phyloP scores from a whole-genome alignment of 257 asterid species.

The Solanum ahanhuiri region DNA sequence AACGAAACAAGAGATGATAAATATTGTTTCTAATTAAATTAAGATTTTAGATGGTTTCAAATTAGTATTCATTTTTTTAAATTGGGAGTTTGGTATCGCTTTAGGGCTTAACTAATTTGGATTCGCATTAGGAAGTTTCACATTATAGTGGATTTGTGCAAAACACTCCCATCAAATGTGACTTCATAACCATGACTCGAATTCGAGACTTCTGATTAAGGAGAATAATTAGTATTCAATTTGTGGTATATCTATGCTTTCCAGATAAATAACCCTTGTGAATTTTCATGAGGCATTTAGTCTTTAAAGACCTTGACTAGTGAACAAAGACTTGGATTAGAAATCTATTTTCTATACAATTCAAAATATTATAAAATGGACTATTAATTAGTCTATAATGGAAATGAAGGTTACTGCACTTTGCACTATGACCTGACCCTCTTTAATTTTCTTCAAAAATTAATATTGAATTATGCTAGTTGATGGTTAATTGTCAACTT shows the following conservation, averaged over 20 bases:
- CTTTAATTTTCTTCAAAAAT: slow-evolving; percentile 9
- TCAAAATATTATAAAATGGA: not conserved
- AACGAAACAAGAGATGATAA: not conserved
- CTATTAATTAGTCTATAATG: not conserved
- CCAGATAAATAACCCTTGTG: not conserved
- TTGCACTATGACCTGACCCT: slow-evolving; percentile 32
- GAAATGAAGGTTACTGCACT: slow-evolving; percentile 1
- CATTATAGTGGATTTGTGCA: not conserved
- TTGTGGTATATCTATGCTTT: not conserved
- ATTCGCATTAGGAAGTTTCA: not conserved
- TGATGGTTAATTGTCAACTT: slow-evolving; percentile 4
- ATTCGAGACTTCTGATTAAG: not conserved
- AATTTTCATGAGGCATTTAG: slow-evolving; percentile 3
- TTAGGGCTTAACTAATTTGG: not conserved
- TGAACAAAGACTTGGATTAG: slow-evolving; percentile 9
- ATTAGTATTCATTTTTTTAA: not conserved
- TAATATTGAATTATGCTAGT: not conserved
- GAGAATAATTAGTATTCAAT: not conserved
- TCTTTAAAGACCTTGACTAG: slow-evolving; percentile 25
- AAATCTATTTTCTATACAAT: not conserved
- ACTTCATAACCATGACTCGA: not conserved
- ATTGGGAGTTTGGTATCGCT: not conserved
- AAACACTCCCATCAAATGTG: not conserved
- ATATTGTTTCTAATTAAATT: not conserved
- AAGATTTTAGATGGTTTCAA: not conserved